Base-by-base conservation (phyloP, 169 alveolate species). In the Plasmodium berghei region DNA sequence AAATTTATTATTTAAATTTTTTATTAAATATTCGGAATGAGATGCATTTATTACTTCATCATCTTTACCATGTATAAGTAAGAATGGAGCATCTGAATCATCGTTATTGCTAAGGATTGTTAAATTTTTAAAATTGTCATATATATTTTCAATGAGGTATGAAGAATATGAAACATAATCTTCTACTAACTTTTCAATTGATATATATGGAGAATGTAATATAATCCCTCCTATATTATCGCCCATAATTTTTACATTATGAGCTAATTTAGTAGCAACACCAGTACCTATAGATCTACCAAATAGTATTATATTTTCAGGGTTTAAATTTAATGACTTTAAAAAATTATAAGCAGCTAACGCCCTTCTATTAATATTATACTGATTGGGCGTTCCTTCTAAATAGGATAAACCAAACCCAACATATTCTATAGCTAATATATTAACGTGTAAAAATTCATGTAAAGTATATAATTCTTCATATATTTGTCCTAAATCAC, bases 251-350 rank as follows among this genome's bases (percentile, higher is more conserved):
- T 83, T 88, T 71, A 94, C 74, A 49, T 92, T 88, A 9, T 95
- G 93, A 12, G 95, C 96, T 71, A 94, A 86, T 64, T 92, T 87
- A 6, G 95, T 93, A 14, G 97, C 97, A 0, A 96, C 96, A 5
- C 97, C 97, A 9, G 97, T 95, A 12, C 97, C 97, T 58, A 95
- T 95, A 40, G 97, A 95, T 52, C 97, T 62, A 18, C 97, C 97
- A 80, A 94, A 95, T 67, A 94, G 74, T 42, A 95, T 26, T 54
- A 95, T 93, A 42, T 88, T 75, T 54, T 93, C 69, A 26, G 95
- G 94, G 46, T 90, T 86, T 22, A 94, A 86, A 45, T 96, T 95
- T 40, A 94, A 72, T 42, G 95, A 94, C 28, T 67, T 70, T 46
- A 95, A 94, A 73, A 95, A 94, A 56, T 94, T 87, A 77, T 94